A percentile compares a stretch with the other conserved stretches of the same genome.
phyloP scores from a whole-genome alignment of 2,329 filamentous ascomycete species.

The Scedosporium aurantiacum region DNA sequence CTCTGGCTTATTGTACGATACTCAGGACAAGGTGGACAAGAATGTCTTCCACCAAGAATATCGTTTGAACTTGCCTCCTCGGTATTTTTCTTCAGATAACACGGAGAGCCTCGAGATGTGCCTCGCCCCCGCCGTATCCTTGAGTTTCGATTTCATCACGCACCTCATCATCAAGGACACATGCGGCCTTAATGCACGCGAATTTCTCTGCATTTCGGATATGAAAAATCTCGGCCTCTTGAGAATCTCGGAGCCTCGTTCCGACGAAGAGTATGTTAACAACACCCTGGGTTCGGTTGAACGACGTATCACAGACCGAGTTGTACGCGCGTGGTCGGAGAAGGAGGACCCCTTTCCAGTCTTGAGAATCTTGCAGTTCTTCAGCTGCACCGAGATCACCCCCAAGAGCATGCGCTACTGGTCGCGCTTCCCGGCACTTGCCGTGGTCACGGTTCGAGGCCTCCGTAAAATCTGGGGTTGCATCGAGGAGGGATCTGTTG shows the following conservation, averaged over 20 bases:
- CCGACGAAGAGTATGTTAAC: constrained; percentile 18
- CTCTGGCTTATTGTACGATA: not conserved
- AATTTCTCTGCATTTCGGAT: constrained; percentile 28
- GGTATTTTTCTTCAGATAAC: not conserved
- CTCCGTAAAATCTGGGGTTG: not conserved
- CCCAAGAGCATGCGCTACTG: constrained; percentile 28
- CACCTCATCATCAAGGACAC: constrained; percentile 28
- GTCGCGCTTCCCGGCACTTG: constrained; percentile 30
- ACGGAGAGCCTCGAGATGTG: not conserved
- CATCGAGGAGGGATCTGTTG: constrained; percentile 10
- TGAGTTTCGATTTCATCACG: constrained; percentile 26
- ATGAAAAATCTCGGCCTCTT: constrained; percentile 37
- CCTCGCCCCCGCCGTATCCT: constrained; percentile 8
- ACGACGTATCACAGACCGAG: constrained; percentile 29
- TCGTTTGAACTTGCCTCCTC: not conserved
- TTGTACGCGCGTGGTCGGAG: constrained; percentile 34
- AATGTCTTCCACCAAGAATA: not conserved
- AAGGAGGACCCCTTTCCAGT: constrained; percentile 30
- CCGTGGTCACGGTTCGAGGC: constrained; percentile 25
- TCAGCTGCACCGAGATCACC: constrained; percentile 29
- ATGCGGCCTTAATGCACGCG: constrained; percentile 22
- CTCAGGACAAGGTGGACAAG: not conserved
- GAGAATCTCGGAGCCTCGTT: constrained; percentile 29
- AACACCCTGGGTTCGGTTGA: constrained; percentile 18
- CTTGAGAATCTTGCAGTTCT: constrained; percentile 34